Base-by-base conservation (phyloP, 2,329 filamentous ascomycete species). In the Chaetomiaceae sp. region DNA sequence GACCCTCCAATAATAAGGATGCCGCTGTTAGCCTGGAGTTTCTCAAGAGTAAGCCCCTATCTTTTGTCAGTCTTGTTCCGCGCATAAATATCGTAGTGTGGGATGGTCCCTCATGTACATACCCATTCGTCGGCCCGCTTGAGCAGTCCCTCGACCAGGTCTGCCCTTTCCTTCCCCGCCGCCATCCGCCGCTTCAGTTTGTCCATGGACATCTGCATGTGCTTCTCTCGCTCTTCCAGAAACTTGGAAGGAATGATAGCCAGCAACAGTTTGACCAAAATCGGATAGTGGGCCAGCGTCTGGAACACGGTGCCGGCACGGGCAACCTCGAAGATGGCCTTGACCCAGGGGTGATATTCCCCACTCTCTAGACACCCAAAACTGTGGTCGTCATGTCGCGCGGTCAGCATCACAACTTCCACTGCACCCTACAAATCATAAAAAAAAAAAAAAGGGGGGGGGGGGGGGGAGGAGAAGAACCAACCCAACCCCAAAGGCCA, bases 1-100 rank as follows among this genome's bases (percentile, higher is more conserved):
- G 73, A 74, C 4, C 77, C 76, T 5, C 75, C 76, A 13, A 74
- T 64, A 27, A 79, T 66, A 3, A 73, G 59, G 10, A 67, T 58
- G n/a, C 55, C 49, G 45, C 60, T 59, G 48, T 63, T 63, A 1
- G 56, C 58, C 27, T 61, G 57, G 5, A 62, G 53, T 27, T 61
- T 58, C 34, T 58, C 60, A n/a, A 63, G 53, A 0, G 57, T 63
- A 7, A 62, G 53, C 2, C 60, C 58, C 58, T 61, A 13, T 16
- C 25, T 20, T 6, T 1, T 5, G 32, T 56, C 21, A 50, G 33
- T 23, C 6, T 34, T 10, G 9, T 13, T 36, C 14, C 3, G 2
- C 4, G n/a, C n/a, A n/a, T n/a, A n/a, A n/a, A n/a, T n/a, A n/a
- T n/a, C n/a, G n/a, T n/a, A n/a, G n/a, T n/a, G n/a, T n/a, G n/a